Base-by-base conservation (phyloP, 345 rosid genomes). In the Brassica nigra region DNA sequence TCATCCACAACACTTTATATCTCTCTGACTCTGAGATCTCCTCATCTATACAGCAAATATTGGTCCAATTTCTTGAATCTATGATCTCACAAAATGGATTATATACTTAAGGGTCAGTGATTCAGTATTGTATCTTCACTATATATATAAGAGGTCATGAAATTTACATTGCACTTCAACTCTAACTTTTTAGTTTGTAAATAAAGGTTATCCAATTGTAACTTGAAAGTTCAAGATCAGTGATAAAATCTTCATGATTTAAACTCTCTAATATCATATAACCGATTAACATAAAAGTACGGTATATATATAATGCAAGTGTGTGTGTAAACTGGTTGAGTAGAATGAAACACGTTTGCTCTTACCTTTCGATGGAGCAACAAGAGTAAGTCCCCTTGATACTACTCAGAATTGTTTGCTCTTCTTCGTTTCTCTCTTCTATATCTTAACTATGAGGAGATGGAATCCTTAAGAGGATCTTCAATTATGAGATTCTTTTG, bases 301-400 rank as follows among this genome's bases (percentile, higher is more conserved):
- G 4, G 18, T 70, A 27, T 31, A 33, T 66, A 74, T 54, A 44
- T 44, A 8, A 54, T 16, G 42, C 28, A 34, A 42, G 54, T 18
- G 65, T 28, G 37, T 29, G 37, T 12, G 63, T 73, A 34, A 66
- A 73, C 30, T 66, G 31, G 66, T 8, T 73, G 8, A 14, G 31
- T 33, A 49, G 14, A 57, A 36, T 68, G 20, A 68, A 69, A 69
- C 3, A 36, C 39, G 63, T n/a, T 28, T 70, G 72, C 37, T 39
- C 76, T 39, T 70, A 63, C 76, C 79, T 80, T 64, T 18, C 11
- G 42, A 75, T 63, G 80, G 68, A 75, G 76, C 23, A 75, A 14
- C 73, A 70, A 80, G 74, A 49, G 18, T 68, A 67, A 33, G 61
- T n/a, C 28, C 12, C 15, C 63, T 28, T 67, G 73, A 66, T 66